Base-by-base conservation (phyloP, 2,329 filamentous ascomycete species). In the Aplosporella prunicola region DNA sequence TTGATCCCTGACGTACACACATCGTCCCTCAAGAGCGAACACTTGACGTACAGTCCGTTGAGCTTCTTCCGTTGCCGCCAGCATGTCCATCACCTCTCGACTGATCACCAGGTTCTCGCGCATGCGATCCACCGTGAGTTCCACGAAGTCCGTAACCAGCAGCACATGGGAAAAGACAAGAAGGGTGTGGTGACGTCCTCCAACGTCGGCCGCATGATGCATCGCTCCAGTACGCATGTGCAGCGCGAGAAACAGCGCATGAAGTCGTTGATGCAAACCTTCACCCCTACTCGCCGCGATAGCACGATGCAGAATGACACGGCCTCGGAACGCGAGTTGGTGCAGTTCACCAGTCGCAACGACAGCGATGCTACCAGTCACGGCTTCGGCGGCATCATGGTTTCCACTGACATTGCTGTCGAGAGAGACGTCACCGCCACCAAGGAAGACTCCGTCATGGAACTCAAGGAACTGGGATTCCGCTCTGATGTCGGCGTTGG, bases 41-140 rank as follows among this genome's bases (percentile, higher is more conserved):
- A 44, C 45, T 46, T 56, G n/a, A 45, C 46, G 6, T 57, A 58
- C 11, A 57, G 62, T 1, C 64, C 66, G 1, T 45, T 66, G 10
- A 61, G 58, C 9, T 67, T 69, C 51, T 66, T 69, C 53, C 60
- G 46, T 17, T 55, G 58, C 16, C 58, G 60, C 3, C 59, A 69
- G 40, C 56, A 63, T 16, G 60, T 60, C 18, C 64, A 65, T 40
- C 52, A 55, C 11, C 59, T 60, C 20, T 67, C 63, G 26, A 61
- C 62, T 1, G 65, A 69, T 44, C 64, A 68, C 38, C 56, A 56
- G 10, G 55, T 64, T 9, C 49, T 70, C 3, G 58, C 57, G 4
- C 59, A 59, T 10, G 58, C 61, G 27, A 66, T 68, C 32, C 63
- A 68, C 40, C 58, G 60, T 26, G 63, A 68, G 20, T 69, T 70